Evolutionary conservation across 495 filamentous ascomycete species (phyloP).

Genomic region (Bacidia rubella): DNA sequence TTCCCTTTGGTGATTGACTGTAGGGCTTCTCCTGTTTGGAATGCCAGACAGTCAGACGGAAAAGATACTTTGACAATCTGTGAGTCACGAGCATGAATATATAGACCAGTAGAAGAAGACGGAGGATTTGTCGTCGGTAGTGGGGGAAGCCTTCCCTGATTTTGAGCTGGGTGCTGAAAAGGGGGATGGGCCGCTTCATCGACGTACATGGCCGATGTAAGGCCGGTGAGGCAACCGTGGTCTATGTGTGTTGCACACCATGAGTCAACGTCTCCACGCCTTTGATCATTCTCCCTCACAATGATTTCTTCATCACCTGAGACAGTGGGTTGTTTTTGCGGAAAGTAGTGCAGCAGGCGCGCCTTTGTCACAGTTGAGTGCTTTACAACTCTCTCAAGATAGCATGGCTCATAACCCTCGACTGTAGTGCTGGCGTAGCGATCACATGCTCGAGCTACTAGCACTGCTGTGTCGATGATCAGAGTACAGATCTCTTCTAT

Average conservation of each 20-base stretch:
- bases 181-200: conserved; percentile 47
- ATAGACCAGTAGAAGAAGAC: conserved; percentile 72
- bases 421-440: conserved; percentile 68
- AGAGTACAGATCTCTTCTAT: conserved; percentile 67
- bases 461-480: conserved; percentile 75
- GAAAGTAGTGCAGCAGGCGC: conserved; percentile 87
- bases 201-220: conserved; percentile 92
- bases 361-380: conserved; percentile 84
- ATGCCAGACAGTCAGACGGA: conserved; percentile 78
- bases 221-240: conserved; percentile 77
- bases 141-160: conserved; percentile 25
- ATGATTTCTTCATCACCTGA: too few species aligned
- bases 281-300: too few species aligned
- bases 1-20: conserved; percentile 76
- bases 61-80: conserved; percentile 75
- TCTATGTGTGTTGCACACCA: conserved; percentile 96
- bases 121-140: conserved; percentile 58
- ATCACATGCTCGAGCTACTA: conserved; percentile 83
- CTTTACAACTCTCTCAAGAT: conserved; percentile 75
- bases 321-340: conserved; percentile 18
- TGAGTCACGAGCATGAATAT: conserved; percentile 76
- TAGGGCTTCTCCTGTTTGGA: conserved; percentile 89
- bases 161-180: conserved; percentile 26
- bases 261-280: conserved; percentile 74
- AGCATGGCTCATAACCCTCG: conserved; percentile 55